Conservation (phyloP, 352 stramenopile genomes). For the Phytopythium vexans region DNA sequence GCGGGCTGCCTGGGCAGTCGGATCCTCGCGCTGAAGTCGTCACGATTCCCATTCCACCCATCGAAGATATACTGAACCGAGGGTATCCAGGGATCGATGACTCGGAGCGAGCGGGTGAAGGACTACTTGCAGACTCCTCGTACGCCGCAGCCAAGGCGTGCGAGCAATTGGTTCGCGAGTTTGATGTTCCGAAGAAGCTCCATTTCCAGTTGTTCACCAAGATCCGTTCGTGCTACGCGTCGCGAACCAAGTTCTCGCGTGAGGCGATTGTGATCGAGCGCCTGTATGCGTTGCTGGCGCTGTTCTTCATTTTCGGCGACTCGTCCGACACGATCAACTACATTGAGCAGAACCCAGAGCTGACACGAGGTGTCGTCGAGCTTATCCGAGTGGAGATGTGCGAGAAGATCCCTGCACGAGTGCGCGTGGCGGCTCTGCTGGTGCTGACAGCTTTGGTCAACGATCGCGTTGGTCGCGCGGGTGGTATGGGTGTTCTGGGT, state of each 20-base stretch:
- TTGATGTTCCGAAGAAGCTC: conserved; percentile 53
- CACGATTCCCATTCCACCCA: conserved; percentile 31
- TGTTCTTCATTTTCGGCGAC: conserved; percentile 80
- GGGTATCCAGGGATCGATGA: conserved; percentile 11
- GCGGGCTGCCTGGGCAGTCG: background rate
- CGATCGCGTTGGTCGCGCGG: conserved; percentile 60
- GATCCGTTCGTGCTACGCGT: conserved; percentile 45
- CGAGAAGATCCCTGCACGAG: conserved; percentile 50
- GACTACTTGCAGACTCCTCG: conserved; percentile 6
- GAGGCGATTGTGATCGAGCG: conserved; percentile 68
- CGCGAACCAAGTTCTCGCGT: conserved; percentile 19
- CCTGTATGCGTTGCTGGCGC: conserved; percentile 57
- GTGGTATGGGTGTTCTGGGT: conserved; percentile 64
- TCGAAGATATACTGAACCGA: background rate
- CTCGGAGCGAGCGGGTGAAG: conserved; percentile 11
- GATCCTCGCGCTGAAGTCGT: conserved; percentile 24
- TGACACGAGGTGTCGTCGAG: conserved; percentile 70
- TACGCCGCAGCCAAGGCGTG: conserved; percentile 41
- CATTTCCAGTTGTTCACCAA: conserved; percentile 74
- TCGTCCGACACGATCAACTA: conserved; percentile 74
- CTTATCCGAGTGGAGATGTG: conserved; percentile 70
- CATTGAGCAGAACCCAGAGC: conserved; percentile 72
- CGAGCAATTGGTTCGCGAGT: conserved; percentile 49
- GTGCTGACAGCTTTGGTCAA: conserved; percentile 79
- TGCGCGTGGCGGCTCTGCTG: conserved; percentile 60